Evolutionary conservation across 2,329 filamentous ascomycete species (phyloP).

Genomic region (Colletotrichum nymphaeae): DNA sequence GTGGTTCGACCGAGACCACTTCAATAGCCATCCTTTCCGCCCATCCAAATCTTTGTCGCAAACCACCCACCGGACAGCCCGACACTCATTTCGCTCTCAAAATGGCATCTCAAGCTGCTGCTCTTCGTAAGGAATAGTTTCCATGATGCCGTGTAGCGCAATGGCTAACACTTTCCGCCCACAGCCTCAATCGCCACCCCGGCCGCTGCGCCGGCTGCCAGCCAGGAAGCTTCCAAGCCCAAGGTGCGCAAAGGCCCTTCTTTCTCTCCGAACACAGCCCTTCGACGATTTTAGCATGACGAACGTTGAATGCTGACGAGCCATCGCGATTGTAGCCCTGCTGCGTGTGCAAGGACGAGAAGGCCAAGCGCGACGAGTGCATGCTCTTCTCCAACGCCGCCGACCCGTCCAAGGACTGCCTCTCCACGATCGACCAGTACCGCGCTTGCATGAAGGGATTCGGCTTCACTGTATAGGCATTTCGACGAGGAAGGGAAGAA

Average conservation of each 20-base stretch:
- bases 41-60: slow-evolving; percentile 1
- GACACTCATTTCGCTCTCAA: slow-evolving; percentile 15
- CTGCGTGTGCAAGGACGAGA: slow-evolving; percentile 98
- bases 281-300: background rate
- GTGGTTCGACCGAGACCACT: slow-evolving; percentile 22
- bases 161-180: slow-evolving; percentile 12
- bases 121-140: slow-evolving; percentile 42
- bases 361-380: slow-evolving; percentile 92
- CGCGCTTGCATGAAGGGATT: slow-evolving; percentile 92
- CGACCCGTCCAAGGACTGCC: slow-evolving; percentile 87
- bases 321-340: slow-evolving; percentile 73
- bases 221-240: slow-evolving; percentile 52
- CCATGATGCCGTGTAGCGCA: background rate
- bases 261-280: background rate
- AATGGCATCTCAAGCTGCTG: slow-evolving; percentile 45
- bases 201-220: slow-evolving; percentile 42
- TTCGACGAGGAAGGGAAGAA: background rate
- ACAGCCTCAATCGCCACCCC: slow-evolving; percentile 42
- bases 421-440: slow-evolving; percentile 85
- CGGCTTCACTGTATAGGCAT: slow-evolving; percentile 79
- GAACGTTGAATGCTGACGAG: slow-evolving; percentile 7
- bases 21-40: slow-evolving; percentile 1
- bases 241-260: slow-evolving; percentile 48
- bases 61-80: background rate
- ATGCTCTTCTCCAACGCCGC: slow-evolving; percentile 94